These are phyloP conservation scores for Monascus ruber DNA, from an alignment of 2,329 filamentous ascomycete species.

Conservation along the genomic window DNA sequence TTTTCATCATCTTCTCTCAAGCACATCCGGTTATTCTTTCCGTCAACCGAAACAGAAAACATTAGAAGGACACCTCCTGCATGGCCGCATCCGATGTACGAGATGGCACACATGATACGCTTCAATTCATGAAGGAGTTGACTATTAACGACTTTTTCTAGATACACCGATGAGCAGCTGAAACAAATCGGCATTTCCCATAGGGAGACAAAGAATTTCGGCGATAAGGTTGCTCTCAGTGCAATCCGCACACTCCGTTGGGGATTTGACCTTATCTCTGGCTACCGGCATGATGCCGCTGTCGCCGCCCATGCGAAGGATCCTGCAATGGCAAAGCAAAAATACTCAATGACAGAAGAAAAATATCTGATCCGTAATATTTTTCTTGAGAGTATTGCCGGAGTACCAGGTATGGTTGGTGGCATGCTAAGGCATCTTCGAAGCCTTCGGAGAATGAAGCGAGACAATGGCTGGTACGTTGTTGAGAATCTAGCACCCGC, in stretches of 20 bases:
- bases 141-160: constrained; percentile 3
- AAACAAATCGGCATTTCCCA: constrained; percentile 59
- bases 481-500: constrained; percentile 6
- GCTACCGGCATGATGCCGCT: constrained; percentile 56
- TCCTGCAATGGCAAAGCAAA: constrained; percentile 26
- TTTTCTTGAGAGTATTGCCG: constrained; percentile 84
- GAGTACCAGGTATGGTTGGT: constrained; percentile 88
- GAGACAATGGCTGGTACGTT: constrained; percentile 68
- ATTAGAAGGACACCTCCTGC: not conserved
- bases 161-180: constrained; percentile 68
- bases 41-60: no score
- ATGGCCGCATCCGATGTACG: not conserved
- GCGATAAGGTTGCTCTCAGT: constrained; percentile 64
- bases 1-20: no score
- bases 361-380: constrained; percentile 84
- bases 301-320: constrained; percentile 42
- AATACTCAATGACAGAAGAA: constrained; percentile 58
- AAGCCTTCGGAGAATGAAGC: constrained; percentile 66
- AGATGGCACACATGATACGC: not conserved
- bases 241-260: constrained; percentile 63
- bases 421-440: constrained; percentile 82
- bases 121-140: not conserved
- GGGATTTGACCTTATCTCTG: constrained; percentile 56
- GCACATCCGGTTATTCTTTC: no score
- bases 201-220: constrained; percentile 54